Conservation (phyloP, 179 eudicot genomes). For the Silene noctiflora region DNA sequence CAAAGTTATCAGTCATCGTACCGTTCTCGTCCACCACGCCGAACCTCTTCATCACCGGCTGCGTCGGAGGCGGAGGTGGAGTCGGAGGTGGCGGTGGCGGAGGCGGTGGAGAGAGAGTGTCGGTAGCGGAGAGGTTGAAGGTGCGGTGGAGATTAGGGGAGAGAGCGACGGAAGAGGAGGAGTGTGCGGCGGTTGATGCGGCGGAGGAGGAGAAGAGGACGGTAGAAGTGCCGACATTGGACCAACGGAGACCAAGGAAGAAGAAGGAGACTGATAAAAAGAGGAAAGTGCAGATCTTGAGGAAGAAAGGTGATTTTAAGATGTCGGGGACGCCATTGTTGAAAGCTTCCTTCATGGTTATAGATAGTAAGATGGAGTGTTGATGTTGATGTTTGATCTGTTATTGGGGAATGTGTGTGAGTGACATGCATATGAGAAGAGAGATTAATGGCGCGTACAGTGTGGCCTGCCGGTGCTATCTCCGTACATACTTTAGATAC, state of each 20-base stretch:
- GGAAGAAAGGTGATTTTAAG: slow-evolving; percentile 35
- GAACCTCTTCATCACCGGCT: slow-evolving; percentile 48
- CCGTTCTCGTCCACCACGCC: slow-evolving; percentile 85
- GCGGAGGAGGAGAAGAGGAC: slow-evolving; percentile 46
- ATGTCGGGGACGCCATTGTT: slow-evolving; percentile 40
- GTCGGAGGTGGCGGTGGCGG: neutral
- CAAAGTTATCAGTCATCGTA: slow-evolving; percentile 72
- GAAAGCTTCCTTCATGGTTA: slow-evolving; percentile 43
- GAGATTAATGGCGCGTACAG: no score
- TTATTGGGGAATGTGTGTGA: no score
- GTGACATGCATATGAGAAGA: no score
- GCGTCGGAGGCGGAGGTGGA: slow-evolving; percentile 34
- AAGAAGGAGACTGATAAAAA: slow-evolving; percentile 62
- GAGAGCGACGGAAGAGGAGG: slow-evolving; percentile 37
- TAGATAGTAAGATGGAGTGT: neutral
- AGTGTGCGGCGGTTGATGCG: slow-evolving; percentile 18
- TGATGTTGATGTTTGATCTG: neutral
- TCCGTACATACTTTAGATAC: no score
- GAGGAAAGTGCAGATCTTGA: slow-evolving; percentile 46
- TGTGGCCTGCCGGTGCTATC: no score
- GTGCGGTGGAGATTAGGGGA: slow-evolving; percentile 63
- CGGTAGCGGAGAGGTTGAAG: slow-evolving; percentile 41
- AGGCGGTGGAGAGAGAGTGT: slow-evolving; percentile 18
- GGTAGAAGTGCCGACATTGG: slow-evolving; percentile 35
- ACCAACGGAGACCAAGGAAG: slow-evolving; percentile 72